A percentile compares a stretch with the other conserved stretches of the same genome.
Evolutionary conservation across 73 alveolate species (phyloP).

Genomic region (Symbiodinium natans): DNA sequence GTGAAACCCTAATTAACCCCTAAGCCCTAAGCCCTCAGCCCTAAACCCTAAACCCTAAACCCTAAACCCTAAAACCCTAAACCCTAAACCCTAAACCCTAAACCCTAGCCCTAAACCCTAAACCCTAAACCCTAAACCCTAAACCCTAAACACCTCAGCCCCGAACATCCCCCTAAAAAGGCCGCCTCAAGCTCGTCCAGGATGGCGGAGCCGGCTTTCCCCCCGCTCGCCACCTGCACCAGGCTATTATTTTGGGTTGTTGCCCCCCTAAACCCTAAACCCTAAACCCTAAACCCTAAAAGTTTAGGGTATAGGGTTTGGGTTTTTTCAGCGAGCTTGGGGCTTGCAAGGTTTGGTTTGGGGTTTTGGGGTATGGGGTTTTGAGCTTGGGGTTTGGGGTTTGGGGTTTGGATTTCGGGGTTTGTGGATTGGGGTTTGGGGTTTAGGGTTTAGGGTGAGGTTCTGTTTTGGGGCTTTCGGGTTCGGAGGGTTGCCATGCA

Average conservation of each 20-base stretch:
- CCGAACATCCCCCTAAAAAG: not conserved
- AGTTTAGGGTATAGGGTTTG: too few relatives aligned
- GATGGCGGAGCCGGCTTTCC: not conserved
- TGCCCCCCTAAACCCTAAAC: not conserved
- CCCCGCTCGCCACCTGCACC: not conserved
- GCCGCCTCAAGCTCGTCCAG: slow-evolving; percentile 6
- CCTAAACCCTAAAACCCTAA: not conserved
- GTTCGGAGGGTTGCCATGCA: too few relatives aligned
- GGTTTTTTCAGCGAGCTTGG: too few relatives aligned
- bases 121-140: not conserved
- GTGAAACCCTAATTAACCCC: not conserved
- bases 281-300: not conserved
- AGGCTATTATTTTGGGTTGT: not conserved
- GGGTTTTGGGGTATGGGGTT: too few relatives aligned
- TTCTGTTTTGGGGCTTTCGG: too few relatives aligned
- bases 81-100: not conserved
- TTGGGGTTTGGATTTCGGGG: too few relatives aligned
- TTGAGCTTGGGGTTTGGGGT: too few relatives aligned
- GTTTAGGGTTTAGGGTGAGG: too few relatives aligned
- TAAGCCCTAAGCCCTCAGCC: not conserved
- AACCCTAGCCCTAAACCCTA: not conserved
- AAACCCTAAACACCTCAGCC: not conserved
- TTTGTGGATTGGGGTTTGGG: too few relatives aligned
- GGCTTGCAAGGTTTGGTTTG: too few relatives aligned
- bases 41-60: not conserved